Base-by-base conservation (phyloP, 331 rosid species). In the Cydonia oblonga region DNA sequence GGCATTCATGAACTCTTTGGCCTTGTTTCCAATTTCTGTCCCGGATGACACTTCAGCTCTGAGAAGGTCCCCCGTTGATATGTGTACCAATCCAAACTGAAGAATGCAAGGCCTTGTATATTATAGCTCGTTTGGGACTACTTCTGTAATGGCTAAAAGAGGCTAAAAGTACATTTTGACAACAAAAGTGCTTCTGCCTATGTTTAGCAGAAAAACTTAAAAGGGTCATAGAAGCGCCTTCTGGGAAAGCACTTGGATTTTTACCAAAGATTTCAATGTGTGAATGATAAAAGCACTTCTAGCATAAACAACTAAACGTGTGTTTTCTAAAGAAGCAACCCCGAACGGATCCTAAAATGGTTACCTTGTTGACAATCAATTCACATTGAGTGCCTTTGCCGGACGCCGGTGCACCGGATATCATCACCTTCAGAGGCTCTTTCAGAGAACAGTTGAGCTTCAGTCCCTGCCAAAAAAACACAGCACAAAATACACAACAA, bases 321-420 rank as follows among this genome's bases (percentile, higher is more conserved):
- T 42, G 49, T 13, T 42, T 42, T 42, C 18, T 12, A 12, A 42
- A 42, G 16, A 42, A 42, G 16, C 13, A 60, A 23, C 2, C 29
- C 7, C 4, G 49, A 86, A 5, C 65, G 2, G 18, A 22, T 25
- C 9, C 24, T 61, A 0, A 33, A 24, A 24, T 19, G 56, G 18
- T 40, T 40, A 71, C 96, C 97, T 92, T 88, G 57, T 78, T 78
- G 68, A 88, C 96, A 75, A 93, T 91, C 80, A 91, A 81, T 76
- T 93, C 96, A 56, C 96, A 93, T 82, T 91, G 98, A 28, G 98
- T 93, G 71, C 98, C 98, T 78, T 93, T 93, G 40, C 98, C 98
- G 1, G 97, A 93, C 1, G 97, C 96, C 35, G 98, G 98, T 11
- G 98, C 92, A 75, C 98, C 98, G 7, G 97, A 91, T 76, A 93